Evolutionary conservation across 2,329 filamentous ascomycete species (phyloP).

Genomic region (Monilinia aucupariae): DNA sequence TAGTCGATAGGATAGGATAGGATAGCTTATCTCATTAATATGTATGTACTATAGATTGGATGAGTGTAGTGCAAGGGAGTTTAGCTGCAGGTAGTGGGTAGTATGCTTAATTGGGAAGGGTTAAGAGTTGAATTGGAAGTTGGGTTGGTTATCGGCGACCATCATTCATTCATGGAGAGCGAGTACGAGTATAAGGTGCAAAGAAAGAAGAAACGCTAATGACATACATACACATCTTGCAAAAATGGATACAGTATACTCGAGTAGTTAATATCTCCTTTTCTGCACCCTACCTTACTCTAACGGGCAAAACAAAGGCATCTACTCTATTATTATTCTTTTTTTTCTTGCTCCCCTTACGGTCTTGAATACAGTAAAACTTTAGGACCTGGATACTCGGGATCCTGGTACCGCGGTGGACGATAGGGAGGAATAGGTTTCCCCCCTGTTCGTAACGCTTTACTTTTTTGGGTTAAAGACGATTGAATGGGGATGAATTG

Average conservation of each 20-base stretch:
- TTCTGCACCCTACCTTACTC: slow-evolving; percentile 4
- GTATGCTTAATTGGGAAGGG: neutral
- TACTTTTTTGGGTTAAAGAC: neutral
- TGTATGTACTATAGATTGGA: no score
- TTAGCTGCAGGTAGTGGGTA: slow-evolving; percentile 5
- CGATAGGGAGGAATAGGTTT: slow-evolving; percentile 4
- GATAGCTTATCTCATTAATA: no score
- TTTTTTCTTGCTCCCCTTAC: neutral
- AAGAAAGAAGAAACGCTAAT: no score
- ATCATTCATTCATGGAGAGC: neutral
- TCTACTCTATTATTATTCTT: neutral
- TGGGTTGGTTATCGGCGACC: slow-evolving; percentile 15
- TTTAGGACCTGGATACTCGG: neutral
- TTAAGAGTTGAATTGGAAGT: neutral
- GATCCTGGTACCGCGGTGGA: slow-evolving; percentile 9
- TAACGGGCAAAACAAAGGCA: neutral
- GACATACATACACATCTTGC: no score
- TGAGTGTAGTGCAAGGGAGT: neutral
- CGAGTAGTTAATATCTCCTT: no score
- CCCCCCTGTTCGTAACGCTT: neutral
- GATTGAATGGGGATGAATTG: no score
- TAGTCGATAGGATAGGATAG: no score
- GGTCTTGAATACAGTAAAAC: slow-evolving; percentile 15
- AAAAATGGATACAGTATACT: no score
- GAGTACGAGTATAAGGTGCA: no score